Evolutionary conservation across 1,284 basidiomycete genomes (phyloP).

Genomic region (Fomitiporia mediterranea): DNA sequence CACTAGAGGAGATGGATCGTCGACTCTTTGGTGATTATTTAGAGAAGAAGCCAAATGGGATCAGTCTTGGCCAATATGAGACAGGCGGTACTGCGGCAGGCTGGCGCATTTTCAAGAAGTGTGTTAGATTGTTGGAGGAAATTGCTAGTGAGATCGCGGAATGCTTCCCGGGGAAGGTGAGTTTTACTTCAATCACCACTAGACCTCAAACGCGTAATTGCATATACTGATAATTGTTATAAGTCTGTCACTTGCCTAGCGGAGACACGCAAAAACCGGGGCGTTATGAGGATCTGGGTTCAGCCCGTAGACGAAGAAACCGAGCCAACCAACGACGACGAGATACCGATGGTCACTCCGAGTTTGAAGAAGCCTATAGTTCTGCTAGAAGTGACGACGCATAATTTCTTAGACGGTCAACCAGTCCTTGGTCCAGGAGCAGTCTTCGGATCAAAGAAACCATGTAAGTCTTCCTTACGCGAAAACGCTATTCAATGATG

Average conservation of each 20-base stretch:
- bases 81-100: slow-evolving; percentile 48
- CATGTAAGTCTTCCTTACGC: slow-evolving; percentile 35
- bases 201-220: not conserved
- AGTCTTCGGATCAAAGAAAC: slow-evolving; percentile 29
- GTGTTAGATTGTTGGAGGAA: slow-evolving; percentile 69
- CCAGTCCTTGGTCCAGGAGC: slow-evolving; percentile 33
- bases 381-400: slow-evolving; percentile 37
- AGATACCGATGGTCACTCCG: slow-evolving; percentile 6
- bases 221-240: not conserved
- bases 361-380: slow-evolving; percentile 35
- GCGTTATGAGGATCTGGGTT: slow-evolving; percentile 58
- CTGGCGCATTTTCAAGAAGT: slow-evolving; percentile 74
- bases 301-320: slow-evolving; percentile 40
- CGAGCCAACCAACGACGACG: not conserved
- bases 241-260: slow-evolving; percentile 58
- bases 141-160: slow-evolving; percentile 57
- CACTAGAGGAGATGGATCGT: slow-evolving; percentile 84
- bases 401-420: slow-evolving; percentile 33
- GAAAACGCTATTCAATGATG: not conserved
- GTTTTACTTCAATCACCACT: slow-evolving; percentile 23
- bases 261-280: slow-evolving; percentile 43
- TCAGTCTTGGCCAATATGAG: slow-evolving; percentile 7
- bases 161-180: slow-evolving; percentile 65
- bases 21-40: slow-evolving; percentile 63
- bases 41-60: not conserved